Evolutionary conservation across 208 protist genomes (phyloP).

Genomic region (Borovskyia barvae): DNA sequence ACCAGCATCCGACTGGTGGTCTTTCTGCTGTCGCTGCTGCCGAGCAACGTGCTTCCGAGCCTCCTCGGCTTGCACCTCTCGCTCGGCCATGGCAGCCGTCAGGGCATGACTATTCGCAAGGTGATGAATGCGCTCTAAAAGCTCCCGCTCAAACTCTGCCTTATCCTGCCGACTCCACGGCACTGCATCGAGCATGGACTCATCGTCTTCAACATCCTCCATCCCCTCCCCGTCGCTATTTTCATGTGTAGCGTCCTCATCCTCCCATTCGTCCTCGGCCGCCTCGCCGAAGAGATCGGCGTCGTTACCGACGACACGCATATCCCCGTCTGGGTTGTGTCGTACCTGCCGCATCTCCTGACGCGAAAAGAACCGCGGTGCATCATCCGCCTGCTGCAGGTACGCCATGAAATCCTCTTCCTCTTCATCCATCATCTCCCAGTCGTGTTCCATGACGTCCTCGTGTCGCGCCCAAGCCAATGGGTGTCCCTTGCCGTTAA

Average conservation of each 20-base stretch:
- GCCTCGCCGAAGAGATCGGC: conserved; percentile 25
- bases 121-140: conserved; percentile 30
- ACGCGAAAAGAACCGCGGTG: conserved; percentile 45
- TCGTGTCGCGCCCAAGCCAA: conserved; percentile 9
- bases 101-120: conserved; percentile 33
- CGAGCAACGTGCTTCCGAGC: conserved; percentile 11
- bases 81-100: conserved; percentile 35
- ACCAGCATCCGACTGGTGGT: too few relatives aligned
- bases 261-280: conserved; percentile 13
- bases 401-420: conserved; percentile 80
- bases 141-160: conserved; percentile 41
- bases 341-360: conserved; percentile 45
- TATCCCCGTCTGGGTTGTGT: conserved; percentile 24
- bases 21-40: conserved; percentile 7
- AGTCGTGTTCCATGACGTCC: conserved; percentile 48
- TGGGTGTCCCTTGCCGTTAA: too few relatives aligned
- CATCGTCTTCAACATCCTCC: conserved; percentile 14
- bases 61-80: conserved; percentile 19
- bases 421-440: conserved; percentile 39
- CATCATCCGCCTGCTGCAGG: conserved; percentile 69
- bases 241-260: conserved; percentile 16
- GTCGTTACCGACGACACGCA: conserved; percentile 32
- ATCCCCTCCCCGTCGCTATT: conserved; percentile 19
- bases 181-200: conserved; percentile 2
- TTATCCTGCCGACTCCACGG: conserved; percentile 44